Evolutionary conservation across 1,139 yeast genomes (phyloP).

Genomic region (Pichia sp.): DNA sequence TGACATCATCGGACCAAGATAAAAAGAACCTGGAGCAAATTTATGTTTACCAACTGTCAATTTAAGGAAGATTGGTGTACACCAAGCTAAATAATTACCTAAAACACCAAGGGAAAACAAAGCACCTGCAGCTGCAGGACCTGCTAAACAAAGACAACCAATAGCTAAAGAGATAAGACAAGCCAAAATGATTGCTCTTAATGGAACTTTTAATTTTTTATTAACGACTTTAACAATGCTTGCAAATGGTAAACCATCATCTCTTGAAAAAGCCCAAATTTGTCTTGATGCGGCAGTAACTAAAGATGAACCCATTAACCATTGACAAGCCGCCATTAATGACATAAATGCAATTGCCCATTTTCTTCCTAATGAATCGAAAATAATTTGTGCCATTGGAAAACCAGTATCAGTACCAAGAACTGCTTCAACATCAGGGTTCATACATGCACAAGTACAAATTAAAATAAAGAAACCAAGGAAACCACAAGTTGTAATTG

Average conservation of each 20-base stretch:
- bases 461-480: conserved; percentile 55
- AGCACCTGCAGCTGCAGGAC: conserved; percentile 54
- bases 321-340: conserved; percentile 46
- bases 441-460: conserved; percentile 50
- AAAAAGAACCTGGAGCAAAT: conserved; percentile 60
- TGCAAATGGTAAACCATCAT: conserved; percentile 44
- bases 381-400: conserved; percentile 59
- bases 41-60: conserved; percentile 40
- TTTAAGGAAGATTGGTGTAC: conserved; percentile 48
- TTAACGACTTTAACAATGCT: conserved; percentile 47
- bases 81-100: conserved; percentile 57
- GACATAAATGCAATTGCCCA: conserved; percentile 55
- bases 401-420: conserved; percentile 42
- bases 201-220: conserved; percentile 47
- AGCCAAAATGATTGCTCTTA: conserved; percentile 52
- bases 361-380: conserved; percentile 56
- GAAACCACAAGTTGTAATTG: conserved; percentile 54
- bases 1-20: conserved; percentile 45
- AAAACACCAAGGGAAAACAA: conserved; percentile 52
- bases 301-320: conserved; percentile 61
- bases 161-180: conserved; percentile 42
- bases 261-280: conserved; percentile 51
- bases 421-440: conserved; percentile 42
- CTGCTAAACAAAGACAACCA: conserved; percentile 54
- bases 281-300: conserved; percentile 47